phyloP scores from a whole-genome alignment of 768 basidiomycete genomes.

The Tremella mesenterica region DNA sequence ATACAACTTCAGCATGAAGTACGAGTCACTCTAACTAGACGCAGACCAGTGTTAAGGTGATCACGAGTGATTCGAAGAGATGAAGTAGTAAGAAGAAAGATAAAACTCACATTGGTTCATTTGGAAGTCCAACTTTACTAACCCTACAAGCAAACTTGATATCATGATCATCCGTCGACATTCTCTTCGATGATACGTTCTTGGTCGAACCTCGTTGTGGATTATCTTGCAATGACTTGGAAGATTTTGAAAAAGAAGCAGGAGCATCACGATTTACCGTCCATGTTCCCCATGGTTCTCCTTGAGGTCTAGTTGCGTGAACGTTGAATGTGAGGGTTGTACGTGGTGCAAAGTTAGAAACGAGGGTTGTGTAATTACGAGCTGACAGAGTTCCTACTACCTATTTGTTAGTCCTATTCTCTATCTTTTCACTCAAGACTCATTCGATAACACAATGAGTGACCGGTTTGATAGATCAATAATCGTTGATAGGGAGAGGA shows the following conservation, averaged over 20 bases:
- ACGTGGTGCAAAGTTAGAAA: conserved; percentile 47
- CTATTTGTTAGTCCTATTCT: not conserved
- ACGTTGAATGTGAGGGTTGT: conserved; percentile 54
- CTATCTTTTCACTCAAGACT: no score
- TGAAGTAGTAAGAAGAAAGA: no score
- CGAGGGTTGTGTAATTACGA: conserved; percentile 64
- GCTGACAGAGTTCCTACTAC: conserved; percentile 59
- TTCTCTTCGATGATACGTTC: not conserved
- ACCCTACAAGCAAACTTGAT: conserved; percentile 25
- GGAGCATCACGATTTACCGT: conserved; percentile 36
- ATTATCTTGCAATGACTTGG: not conserved
- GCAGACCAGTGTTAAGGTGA: no score
- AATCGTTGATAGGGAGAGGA: no score
- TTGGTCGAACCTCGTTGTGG: not conserved
- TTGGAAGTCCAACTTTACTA: conserved; percentile 11
- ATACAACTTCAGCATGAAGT: no score
- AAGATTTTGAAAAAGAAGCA: no score
- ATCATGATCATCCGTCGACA: conserved; percentile 11
- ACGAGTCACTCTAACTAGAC: no score
- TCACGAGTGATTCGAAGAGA: no score
- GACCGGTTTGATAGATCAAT: not conserved
- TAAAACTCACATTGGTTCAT: conserved; percentile 19
- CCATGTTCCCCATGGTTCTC: conserved; percentile 68
- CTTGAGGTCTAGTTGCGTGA: conserved; percentile 50
- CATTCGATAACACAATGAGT: no score